phyloP scores from a whole-genome alignment of 2,329 filamentous ascomycete genomes.

The Diplocarpon rosae region DNA sequence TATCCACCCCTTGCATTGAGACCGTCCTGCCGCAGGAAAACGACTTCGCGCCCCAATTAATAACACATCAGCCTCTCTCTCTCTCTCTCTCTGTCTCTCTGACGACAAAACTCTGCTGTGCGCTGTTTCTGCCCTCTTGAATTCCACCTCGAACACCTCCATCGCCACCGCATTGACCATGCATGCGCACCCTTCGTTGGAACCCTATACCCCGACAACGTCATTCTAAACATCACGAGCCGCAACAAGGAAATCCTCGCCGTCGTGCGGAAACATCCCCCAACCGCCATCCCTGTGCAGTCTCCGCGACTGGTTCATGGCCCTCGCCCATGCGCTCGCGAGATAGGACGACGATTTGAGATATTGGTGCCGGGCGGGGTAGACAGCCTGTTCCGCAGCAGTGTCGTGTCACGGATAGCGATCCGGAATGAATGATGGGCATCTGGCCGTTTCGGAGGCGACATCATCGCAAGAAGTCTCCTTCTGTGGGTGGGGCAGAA shows the following conservation, averaged over 20 bases:
- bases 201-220: constrained; percentile 7
- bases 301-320: constrained; percentile 14
- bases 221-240: constrained; percentile 3
- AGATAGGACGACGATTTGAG: constrained; percentile 11
- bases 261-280: constrained; percentile 5
- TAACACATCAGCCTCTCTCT: neutral
- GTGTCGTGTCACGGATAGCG: constrained; percentile 6
- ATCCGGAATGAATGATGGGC: constrained; percentile 45
- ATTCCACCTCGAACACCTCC: constrained; percentile 1
- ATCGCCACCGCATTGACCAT: constrained; percentile 19
- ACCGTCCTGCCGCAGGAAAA: neutral
- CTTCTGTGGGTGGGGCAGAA: constrained; percentile 36
- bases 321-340: constrained; percentile 10
- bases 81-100: neutral
- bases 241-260: constrained; percentile 17
- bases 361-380: neutral
- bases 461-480: constrained; percentile 51
- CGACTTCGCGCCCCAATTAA: neutral
- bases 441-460: constrained; percentile 75
- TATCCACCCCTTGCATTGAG: constrained; percentile 1
- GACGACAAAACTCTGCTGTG: neutral
- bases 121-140: neutral
- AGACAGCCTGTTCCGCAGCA: constrained; percentile 7
- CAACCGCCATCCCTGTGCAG: constrained; percentile 3
- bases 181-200: constrained; percentile 16